A percentile compares a stretch with the other conserved stretches of the same genome.
Evolutionary conservation across 768 basidiomycete genomes (phyloP).

Genomic region (Kwoniella dendrophila): DNA sequence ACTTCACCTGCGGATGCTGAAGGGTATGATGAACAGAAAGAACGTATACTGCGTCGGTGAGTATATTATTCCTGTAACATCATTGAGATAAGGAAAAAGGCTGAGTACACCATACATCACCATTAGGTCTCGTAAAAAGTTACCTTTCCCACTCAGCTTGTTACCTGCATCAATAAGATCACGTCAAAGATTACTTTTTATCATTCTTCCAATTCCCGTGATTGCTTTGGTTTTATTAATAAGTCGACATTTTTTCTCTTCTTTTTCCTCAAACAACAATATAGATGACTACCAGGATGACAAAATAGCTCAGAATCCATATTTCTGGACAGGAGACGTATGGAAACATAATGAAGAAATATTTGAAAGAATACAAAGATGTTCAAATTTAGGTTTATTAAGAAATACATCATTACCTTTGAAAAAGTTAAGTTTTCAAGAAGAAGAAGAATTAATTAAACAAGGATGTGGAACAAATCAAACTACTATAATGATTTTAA

Average conservation of each 20-base stretch:
- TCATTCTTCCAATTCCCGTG: neutral
- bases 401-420: constrained; percentile 34
- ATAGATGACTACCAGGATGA: constrained; percentile 10
- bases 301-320: too few species aligned
- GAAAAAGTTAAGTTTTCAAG: constrained; percentile 8
- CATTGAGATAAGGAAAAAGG: neutral
- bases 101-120: neutral
- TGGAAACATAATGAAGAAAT: constrained; percentile 48
- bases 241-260: neutral
- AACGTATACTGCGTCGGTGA: constrained; percentile 7
- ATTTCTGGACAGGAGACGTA: constrained; percentile 40
- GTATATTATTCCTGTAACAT: neutral
- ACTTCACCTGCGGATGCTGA: constrained; percentile 23
- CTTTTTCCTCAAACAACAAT: neutral
- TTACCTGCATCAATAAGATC: neutral
- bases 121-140: constrained; percentile 6
- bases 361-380: constrained; percentile 32
- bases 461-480: constrained; percentile 45
- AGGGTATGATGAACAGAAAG: constrained; percentile 10
- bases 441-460: constrained; percentile 25
- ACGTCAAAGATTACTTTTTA: constrained; percentile 1
- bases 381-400: constrained; percentile 35
- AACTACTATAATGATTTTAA: constrained; percentile 46
- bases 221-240: neutral
- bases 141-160: neutral